Conservation (phyloP, 2,329 filamentous ascomycete genomes). For the Aspergillus hiratsukae region DNA sequence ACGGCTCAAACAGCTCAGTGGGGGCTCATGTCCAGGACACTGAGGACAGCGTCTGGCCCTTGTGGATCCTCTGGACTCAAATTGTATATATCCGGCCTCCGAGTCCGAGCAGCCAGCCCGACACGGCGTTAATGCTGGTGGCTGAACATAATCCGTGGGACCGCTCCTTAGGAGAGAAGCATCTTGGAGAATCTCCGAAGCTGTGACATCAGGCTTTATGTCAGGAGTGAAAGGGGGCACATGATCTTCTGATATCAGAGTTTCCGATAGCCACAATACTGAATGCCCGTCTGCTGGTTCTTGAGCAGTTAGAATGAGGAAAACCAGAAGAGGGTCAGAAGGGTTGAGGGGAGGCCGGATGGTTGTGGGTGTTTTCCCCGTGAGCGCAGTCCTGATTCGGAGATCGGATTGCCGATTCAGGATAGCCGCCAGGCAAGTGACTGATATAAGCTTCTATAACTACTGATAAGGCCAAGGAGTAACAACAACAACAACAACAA, state of each 20-base stretch:
- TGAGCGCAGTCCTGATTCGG: no score
- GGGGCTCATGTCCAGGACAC: neutral
- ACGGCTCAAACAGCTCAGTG: neutral
- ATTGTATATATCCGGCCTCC: conserved; percentile 11
- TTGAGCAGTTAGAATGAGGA: no score
- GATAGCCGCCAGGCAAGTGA: no score
- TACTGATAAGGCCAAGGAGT: no score
- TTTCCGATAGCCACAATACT: no score
- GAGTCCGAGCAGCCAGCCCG: conserved; percentile 3
- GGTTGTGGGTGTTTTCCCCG: no score
- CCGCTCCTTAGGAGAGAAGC: conserved; percentile 1
- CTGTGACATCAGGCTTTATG: neutral
- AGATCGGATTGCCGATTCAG: no score
- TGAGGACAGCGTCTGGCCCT: neutral
- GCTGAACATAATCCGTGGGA: conserved; percentile 2
- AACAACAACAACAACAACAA: no score
- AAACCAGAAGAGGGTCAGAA: no score
- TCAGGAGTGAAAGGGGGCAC: neutral
- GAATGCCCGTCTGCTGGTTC: no score
- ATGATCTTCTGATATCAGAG: neutral
- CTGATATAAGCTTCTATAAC: no score
- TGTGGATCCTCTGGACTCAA: neutral
- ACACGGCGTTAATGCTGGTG: conserved; percentile 8
- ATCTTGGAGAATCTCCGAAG: neutral
- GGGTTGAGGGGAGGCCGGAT: no score